Conservation (phyloP, 140 eudicot genomes). For the Artemisia princeps region DNA sequence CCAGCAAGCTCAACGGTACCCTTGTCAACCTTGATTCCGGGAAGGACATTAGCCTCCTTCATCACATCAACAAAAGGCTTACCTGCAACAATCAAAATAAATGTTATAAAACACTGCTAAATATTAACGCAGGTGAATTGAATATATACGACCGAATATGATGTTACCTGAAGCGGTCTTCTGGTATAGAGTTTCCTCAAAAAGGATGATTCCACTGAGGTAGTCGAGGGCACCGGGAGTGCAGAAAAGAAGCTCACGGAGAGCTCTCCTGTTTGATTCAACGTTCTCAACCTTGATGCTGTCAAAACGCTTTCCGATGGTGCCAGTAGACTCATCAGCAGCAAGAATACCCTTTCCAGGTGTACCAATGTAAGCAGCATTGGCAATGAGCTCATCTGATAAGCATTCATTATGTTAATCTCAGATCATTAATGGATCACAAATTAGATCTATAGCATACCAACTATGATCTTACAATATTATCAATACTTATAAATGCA, state of each 20-base stretch:
- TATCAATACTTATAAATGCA: no score
- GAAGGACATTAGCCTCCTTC: slow-evolving; percentile 50
- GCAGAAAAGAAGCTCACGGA: slow-evolving; percentile 61
- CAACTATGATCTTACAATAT: no score
- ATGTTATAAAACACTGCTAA: background rate
- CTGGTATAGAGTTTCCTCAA: slow-evolving; percentile 60
- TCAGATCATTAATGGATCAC: no score
- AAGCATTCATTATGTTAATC: no score
- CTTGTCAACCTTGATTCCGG: slow-evolving; percentile 65
- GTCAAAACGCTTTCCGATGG: slow-evolving; percentile 60
- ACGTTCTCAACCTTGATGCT: slow-evolving; percentile 54
- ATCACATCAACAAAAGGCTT: slow-evolving; percentile 55
- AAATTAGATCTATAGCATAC: no score
- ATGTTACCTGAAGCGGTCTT: slow-evolving; percentile 44
- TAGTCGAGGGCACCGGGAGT: slow-evolving; percentile 51
- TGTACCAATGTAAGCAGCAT: slow-evolving; percentile 34
- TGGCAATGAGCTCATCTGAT: no score
- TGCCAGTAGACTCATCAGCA: slow-evolving; percentile 66
- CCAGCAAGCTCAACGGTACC: slow-evolving; percentile 59
- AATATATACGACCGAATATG: background rate
- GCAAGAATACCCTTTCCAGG: slow-evolving; percentile 73
- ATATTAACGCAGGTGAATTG: no score
- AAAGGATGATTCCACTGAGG: slow-evolving; percentile 53
- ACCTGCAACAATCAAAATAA: slow-evolving; percentile 23
- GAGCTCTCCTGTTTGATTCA: slow-evolving; percentile 48